A percentile compares a stretch with the other conserved stretches of the same genome.
Evolutionary conservation across 805 yeast species (phyloP).

Genomic region (Candida jianshihensis): DNA sequence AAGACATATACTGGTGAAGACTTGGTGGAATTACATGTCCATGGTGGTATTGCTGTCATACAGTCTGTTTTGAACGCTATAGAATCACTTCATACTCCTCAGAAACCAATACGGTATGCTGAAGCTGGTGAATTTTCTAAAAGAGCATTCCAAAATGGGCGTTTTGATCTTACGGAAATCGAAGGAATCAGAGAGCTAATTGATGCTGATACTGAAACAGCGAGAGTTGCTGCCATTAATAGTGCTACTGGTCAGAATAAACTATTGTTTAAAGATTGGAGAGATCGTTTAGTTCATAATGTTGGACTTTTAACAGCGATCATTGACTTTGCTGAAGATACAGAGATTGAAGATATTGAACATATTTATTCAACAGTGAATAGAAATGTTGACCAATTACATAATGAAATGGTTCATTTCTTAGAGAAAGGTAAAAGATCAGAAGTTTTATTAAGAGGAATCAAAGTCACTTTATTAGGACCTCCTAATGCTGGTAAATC

Average conservation of each 20-base stretch:
- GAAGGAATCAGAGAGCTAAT: slow-evolving; percentile 87
- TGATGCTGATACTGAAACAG: slow-evolving; percentile 90
- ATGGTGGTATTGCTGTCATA: slow-evolving; percentile 88
- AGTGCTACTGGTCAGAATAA: slow-evolving; percentile 69
- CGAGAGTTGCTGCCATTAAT: slow-evolving; percentile 65
- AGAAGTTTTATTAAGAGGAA: slow-evolving; percentile 64
- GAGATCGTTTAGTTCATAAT: slow-evolving; percentile 52
- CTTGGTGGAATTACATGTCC: slow-evolving; percentile 79
- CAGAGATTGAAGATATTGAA: slow-evolving; percentile 63
- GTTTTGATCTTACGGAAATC: slow-evolving; percentile 79
- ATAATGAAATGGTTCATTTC: slow-evolving; percentile 36
- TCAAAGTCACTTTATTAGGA: slow-evolving; percentile 68
- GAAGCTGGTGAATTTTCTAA: slow-evolving; percentile 89
- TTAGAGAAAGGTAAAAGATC: slow-evolving; percentile 43
- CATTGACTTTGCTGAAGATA: slow-evolving; percentile 94
- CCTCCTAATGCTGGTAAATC: slow-evolving; percentile 98
- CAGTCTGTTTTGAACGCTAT: slow-evolving; percentile 62
- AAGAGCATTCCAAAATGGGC: slow-evolving; percentile 79
- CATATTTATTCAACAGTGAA: slow-evolving; percentile 46
- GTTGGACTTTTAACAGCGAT: slow-evolving; percentile 79
- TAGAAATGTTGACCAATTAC: slow-evolving; percentile 32
- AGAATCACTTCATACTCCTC: slow-evolving; percentile 40
- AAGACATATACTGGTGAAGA: slow-evolving; percentile 91
- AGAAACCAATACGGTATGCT: slow-evolving; percentile 61
- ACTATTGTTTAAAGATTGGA: slow-evolving; percentile 54